Base-by-base conservation (phyloP, 1,139 yeast genomes). In the Geotrichum carabidarum region DNA sequence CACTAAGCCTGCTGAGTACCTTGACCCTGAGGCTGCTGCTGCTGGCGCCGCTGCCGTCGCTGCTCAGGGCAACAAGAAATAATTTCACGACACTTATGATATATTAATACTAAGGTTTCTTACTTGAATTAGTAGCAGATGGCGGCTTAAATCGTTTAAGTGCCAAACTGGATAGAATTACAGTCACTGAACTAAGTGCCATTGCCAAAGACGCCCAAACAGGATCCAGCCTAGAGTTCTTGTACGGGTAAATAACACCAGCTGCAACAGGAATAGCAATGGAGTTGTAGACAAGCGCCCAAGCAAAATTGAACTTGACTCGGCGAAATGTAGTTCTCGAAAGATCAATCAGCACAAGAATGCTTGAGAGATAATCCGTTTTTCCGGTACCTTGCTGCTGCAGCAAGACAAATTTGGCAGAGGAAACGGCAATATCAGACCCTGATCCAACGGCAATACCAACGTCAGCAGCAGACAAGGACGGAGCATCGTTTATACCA, bases 41-140 rank as follows among this genome's bases (percentile, higher is more conserved):
- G 97, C 97, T 58, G 98, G 98, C 80, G 98, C 98, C 63, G 97
- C 97, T 69, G 97, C 97, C 59, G 98, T 91, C 66, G 98, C 98
- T 68, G 89, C 89, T 70, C 98, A 91, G 80, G 98, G 98, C 74
- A 76, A 72, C 67, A 78, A 79, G 78, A 80, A 79, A 71, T 77
- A 74, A 43, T 32, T 37, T n/a, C 40, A 37, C 27, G 27, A 22
- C 27, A 34, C 3, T 34, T 7, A 44, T 32, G 30, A 44, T 32
- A 31, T 32, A 44, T 12, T 14, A 32, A 30, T 15, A 44, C 31
- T 4, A 14, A 42, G 5, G 5, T 27, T n/a, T 22, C n/a, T 14
- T 14, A 7, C n/a, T 18, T 18, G 4, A 6, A 4, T 27, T 8
- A 15, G 41, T 15, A 30, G 9, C 15, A 30, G 41, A 8, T n/a